Evolutionary conservation across 257 asterid species (phyloP), one percentile per base, ranked within the genome.

Genomic region (Solanum chilense): DNA sequence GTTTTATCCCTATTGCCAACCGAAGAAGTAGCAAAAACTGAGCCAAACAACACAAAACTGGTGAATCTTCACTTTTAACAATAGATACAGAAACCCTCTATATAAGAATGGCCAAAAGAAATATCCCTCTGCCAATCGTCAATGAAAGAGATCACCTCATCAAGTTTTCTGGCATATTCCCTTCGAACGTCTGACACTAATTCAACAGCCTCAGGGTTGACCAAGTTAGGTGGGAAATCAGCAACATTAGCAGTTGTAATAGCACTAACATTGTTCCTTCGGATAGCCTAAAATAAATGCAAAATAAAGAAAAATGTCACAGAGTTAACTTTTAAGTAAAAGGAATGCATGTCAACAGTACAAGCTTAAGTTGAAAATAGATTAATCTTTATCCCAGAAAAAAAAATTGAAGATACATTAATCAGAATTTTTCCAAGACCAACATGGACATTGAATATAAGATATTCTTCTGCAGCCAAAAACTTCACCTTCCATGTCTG

Each of bases 101-200:
- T 49, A 29, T 29, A 47, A 47, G 16, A 80, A 29, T 49, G 62
- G 20, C 13, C 33, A 86, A 75, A 82, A 88, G 86, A 89, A 49
- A 8, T 64, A 74, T 80, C 69, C 85, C 69, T 52, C 85, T 29
- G 49, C 41, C 29, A 47, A 80, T 47, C 12, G 37, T 47, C 44
- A 84, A 41, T 27, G 56, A 84, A 76, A 31, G 52, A 82, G 39
- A 49, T 64, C 87, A 96, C 99, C 98, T 95, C 96, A 89, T 93
- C 94, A 86, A 94, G 92, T 90, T 94, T 93, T 77, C 83, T 87
- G 86, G 96, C 89, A 86, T 90, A 96, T 93, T 94, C 97, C 90
- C 92, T 93, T 94, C 94, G 91, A 90, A 94, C 90, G 90, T 93
- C 98, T 3, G 92, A 87, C 69, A 92, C 90, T 68, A 93, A 81